phyloP scores from a whole-genome alignment of 305 asterid species.

The Fraxinus dipetala region DNA sequence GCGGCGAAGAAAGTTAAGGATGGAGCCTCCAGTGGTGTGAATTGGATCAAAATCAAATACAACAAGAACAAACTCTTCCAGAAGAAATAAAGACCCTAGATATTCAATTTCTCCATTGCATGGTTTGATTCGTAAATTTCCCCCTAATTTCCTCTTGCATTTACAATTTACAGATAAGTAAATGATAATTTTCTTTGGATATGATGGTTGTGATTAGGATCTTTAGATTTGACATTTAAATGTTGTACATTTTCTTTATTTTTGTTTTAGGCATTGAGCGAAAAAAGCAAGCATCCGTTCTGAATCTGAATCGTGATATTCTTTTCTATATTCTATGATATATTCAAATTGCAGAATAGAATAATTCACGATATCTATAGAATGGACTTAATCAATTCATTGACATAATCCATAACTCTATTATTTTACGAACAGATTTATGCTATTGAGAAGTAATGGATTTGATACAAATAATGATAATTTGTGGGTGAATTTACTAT shows the following conservation, averaged over 20 bases:
- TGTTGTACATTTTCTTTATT: neutral
- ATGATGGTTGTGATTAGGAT: neutral
- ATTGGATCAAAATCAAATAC: conserved; percentile 40
- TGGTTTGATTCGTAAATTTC: neutral
- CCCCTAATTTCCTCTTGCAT: neutral
- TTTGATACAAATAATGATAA: neutral
- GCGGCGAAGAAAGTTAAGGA: conserved; percentile 34
- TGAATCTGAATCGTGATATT: neutral
- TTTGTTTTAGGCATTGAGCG: neutral
- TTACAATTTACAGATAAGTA: neutral
- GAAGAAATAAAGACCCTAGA: conserved; percentile 23
- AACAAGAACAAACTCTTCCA: conserved; percentile 22
- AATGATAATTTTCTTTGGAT: neutral
- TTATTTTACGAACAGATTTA: neutral
- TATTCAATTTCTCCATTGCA: neutral
- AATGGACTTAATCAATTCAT: neutral
- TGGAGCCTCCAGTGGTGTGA: conserved; percentile 33
- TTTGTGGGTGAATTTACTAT: neutral
- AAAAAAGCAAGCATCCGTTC: no score
- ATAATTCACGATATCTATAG: neutral
- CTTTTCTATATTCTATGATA: neutral
- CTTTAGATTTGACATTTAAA: neutral
- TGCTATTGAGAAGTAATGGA: neutral
- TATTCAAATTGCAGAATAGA: neutral
- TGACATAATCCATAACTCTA: neutral